Evolutionary conservation across 2,329 filamentous ascomycete species (phyloP).

Genomic region (Zalaria sp.): DNA sequence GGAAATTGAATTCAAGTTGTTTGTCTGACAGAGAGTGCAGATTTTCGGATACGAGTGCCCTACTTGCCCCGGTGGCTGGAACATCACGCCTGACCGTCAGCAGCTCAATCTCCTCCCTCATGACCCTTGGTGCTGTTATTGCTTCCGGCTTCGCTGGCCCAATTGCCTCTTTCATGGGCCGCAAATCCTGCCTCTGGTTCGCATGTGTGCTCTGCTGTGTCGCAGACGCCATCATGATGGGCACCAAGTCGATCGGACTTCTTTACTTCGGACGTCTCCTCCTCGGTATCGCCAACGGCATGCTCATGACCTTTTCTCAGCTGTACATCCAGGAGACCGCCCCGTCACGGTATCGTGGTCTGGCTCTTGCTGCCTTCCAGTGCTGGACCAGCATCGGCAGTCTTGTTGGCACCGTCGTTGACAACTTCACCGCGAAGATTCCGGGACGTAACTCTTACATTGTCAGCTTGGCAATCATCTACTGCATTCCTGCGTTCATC

Average conservation of each 20-base stretch:
- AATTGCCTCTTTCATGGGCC: constrained; percentile 27
- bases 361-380: constrained; percentile 34
- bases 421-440: constrained; percentile 31
- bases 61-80: constrained; percentile 14
- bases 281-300: constrained; percentile 42
- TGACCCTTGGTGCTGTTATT: constrained; percentile 32
- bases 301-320: constrained; percentile 43
- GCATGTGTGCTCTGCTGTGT: constrained; percentile 36
- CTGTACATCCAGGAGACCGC: constrained; percentile 37
- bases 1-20: neutral
- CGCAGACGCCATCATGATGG: constrained; percentile 45
- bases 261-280: constrained; percentile 42
- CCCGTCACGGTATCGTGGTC: constrained; percentile 35
- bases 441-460: constrained; percentile 19
- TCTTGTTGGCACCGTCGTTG: constrained; percentile 34
- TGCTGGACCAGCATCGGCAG: constrained; percentile 34
- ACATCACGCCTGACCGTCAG: constrained; percentile 24
- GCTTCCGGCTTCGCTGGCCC: constrained; percentile 25
- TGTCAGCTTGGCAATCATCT: constrained; percentile 40
- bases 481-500: constrained; percentile 35
- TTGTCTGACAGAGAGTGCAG: constrained; percentile 4
- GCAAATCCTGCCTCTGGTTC: constrained; percentile 29
- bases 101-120: constrained; percentile 31
- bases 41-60: constrained; percentile 19
- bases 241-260: constrained; percentile 36